A percentile compares a stretch with the other conserved stretches of the same genome.
phyloP scores from a whole-genome alignment of 2,329 filamentous ascomycete species.

The Sporothrix humicola region DNA sequence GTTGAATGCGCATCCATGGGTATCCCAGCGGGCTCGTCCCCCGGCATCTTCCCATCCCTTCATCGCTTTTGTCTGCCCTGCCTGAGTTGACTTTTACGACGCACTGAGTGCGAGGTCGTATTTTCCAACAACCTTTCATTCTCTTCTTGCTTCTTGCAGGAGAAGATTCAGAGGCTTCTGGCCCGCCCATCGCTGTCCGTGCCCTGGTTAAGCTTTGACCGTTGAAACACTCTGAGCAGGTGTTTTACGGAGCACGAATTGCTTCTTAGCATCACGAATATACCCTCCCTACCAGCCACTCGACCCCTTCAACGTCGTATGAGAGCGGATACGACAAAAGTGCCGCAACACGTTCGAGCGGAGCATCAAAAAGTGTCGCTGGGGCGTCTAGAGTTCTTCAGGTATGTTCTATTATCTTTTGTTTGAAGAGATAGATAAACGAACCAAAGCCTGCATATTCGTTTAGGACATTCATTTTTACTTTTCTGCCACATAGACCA shows the following conservation, averaged over 20 bases:
- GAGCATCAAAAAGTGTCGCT: background rate
- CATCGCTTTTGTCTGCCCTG: background rate
- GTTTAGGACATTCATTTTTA: background rate
- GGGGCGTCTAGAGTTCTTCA: no score
- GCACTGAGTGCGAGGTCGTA: background rate
- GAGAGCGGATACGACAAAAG: background rate
- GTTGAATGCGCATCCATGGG: background rate
- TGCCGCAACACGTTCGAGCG: background rate
- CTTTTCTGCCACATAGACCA: background rate
- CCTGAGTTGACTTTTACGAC: background rate
- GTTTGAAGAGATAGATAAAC: no score
- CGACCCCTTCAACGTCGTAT: background rate
- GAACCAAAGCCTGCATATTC: background rate
- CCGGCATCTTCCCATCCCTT: background rate
- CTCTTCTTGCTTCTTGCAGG: background rate
- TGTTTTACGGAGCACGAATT: constrained; percentile 3
- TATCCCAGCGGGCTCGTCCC: constrained; percentile 11
- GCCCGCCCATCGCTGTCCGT: constrained; percentile 17
- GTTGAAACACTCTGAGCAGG: constrained; percentile 29
- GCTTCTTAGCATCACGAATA: constrained; percentile 24
- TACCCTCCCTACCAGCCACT: constrained; percentile 14
- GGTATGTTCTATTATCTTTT: no score
- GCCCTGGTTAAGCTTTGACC: constrained; percentile 32
- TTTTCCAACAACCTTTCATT: background rate
- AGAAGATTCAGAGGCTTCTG: background rate